Conservation (phyloP, 1,139 yeast species). For the Taiozyma onychis region DNA sequence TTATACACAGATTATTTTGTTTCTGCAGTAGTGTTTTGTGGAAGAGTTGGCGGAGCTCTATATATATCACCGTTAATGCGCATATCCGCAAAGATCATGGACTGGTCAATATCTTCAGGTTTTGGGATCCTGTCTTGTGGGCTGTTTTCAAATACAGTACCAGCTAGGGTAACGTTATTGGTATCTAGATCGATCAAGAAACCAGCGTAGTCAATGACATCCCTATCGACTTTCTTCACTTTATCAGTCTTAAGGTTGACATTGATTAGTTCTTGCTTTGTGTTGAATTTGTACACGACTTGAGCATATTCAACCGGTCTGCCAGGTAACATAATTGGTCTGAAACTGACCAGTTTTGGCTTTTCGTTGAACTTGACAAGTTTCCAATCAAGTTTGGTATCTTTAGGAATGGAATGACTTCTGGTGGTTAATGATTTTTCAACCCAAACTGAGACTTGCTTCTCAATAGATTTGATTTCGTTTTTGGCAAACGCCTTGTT, state of each 20-base stretch:
- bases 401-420: constrained; percentile 49
- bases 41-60: constrained; percentile 28
- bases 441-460: constrained; percentile 53
- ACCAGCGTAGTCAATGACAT: constrained; percentile 69
- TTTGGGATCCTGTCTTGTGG: constrained; percentile 34
- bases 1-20: background rate
- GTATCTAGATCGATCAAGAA: constrained; percentile 71
- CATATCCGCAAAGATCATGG: constrained; percentile 38
- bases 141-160: constrained; percentile 70
- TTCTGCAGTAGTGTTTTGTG: constrained; percentile 1
- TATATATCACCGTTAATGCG: constrained; percentile 46
- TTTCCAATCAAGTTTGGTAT: constrained; percentile 68
- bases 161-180: constrained; percentile 63
- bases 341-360: constrained; percentile 72
- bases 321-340: constrained; percentile 58
- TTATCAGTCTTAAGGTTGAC: constrained; percentile 42
- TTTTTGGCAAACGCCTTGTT: constrained; percentile 62
- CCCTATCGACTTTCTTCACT: constrained; percentile 44
- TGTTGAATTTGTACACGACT: constrained; percentile 68
- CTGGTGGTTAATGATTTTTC: constrained; percentile 51
- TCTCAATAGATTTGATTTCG: constrained; percentile 37
- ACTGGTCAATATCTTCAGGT: constrained; percentile 30
- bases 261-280: constrained; percentile 62
- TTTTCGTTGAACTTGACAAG: constrained; percentile 59
- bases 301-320: constrained; percentile 61